Evolutionary conservation across 2,329 filamentous ascomycete genomes (phyloP).

Genomic region (Delphinella strobiligena): DNA sequence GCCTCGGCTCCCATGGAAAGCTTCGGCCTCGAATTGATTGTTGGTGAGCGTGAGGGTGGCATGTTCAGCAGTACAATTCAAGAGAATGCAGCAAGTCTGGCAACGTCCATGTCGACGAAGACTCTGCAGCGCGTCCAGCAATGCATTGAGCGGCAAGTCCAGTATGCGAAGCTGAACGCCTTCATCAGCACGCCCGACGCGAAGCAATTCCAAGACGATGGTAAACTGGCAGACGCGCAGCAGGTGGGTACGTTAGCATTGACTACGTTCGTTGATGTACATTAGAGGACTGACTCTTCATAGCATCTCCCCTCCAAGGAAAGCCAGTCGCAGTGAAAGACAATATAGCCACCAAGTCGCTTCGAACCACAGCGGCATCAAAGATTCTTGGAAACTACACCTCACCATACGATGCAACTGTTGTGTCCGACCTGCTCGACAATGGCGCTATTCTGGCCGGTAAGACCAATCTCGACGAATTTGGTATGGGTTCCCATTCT

Average conservation of each 20-base stretch:
- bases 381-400: slow-evolving; percentile 53
- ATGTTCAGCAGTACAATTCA: not conserved
- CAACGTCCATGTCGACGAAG: not conserved
- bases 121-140: slow-evolving; percentile 2
- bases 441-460: slow-evolving; percentile 54
- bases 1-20: too few species aligned
- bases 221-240: not conserved
- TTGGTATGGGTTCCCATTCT: slow-evolving; percentile 86
- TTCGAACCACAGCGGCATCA: slow-evolving; percentile 70
- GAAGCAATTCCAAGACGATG: slow-evolving; percentile 2
- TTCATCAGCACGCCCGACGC: slow-evolving; percentile 8
- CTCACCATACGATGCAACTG: slow-evolving; percentile 72
- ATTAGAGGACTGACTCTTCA: too few species aligned
- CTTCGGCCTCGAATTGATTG: too few species aligned
- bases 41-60: too few species aligned
- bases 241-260: not conserved
- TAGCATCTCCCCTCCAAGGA: slow-evolving; percentile 15
- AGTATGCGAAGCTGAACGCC: slow-evolving; percentile 4
- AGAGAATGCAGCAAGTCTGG: not conserved
- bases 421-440: slow-evolving; percentile 55
- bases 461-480: slow-evolving; percentile 92
- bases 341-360: slow-evolving; percentile 35
- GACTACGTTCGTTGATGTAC: not conserved
- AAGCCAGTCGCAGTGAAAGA: slow-evolving; percentile 36
- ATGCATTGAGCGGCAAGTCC: slow-evolving; percentile 6